phyloP scores from a whole-genome alignment of 1,284 basidiomycete species.

The Trametes sp. region DNA sequence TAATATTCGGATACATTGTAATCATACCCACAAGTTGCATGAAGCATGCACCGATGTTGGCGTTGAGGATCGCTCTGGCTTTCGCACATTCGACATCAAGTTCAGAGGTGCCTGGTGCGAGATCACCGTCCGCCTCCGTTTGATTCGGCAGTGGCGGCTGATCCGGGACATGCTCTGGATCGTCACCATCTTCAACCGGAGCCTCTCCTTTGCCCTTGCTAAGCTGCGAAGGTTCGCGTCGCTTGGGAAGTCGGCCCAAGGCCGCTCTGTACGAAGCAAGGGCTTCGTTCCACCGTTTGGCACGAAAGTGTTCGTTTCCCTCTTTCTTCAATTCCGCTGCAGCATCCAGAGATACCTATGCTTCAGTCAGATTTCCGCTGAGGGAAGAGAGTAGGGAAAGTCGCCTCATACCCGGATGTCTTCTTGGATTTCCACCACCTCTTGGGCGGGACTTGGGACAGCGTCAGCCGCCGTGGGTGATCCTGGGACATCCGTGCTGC shows the following conservation, averaged over 20 bases:
- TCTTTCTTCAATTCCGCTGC: slow-evolving; percentile 69
- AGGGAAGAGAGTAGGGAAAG: not conserved
- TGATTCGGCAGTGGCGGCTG: too few relatives aligned
- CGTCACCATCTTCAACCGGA: slow-evolving; percentile 11
- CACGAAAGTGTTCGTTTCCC: slow-evolving; percentile 61
- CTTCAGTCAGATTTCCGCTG: not conserved
- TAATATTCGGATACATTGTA: not conserved
- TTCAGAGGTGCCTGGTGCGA: slow-evolving; percentile 10
- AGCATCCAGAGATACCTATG: slow-evolving; percentile 53
- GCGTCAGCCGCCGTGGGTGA: not conserved
- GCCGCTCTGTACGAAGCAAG: slow-evolving; percentile 67
- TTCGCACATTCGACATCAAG: slow-evolving; percentile 58
- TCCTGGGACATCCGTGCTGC: not conserved
- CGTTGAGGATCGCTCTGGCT: slow-evolving; percentile 72
- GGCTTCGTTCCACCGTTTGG: slow-evolving; percentile 69
- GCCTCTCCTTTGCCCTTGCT: slow-evolving; percentile 39
- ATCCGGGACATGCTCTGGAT: not conserved
- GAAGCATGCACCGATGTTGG: slow-evolving; percentile 84
- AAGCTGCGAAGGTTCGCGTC: slow-evolving; percentile 30
- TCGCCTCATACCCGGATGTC: slow-evolving; percentile 16
- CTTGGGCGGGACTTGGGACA: not conserved
- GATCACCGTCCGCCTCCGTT: not conserved
- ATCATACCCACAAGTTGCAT: slow-evolving; percentile 68
- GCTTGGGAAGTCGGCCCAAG: slow-evolving; percentile 63
- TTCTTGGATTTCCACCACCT: not conserved